These are phyloP conservation scores for Backusella australiensis DNA, from an alignment of 192 early-diverging fungal species.

Conservation along the genomic window DNA sequence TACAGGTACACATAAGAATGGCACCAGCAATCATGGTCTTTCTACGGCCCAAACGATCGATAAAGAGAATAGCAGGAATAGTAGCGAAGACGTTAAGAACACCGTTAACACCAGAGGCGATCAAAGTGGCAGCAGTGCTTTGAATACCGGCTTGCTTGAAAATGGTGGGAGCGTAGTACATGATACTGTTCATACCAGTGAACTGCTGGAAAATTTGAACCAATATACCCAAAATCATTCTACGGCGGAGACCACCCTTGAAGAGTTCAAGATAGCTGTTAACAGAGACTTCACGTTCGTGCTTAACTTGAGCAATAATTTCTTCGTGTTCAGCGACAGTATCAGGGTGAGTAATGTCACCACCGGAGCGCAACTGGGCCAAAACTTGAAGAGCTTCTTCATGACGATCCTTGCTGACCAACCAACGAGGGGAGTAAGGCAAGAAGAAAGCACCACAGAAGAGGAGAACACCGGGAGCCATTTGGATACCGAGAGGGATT, in stretches of 20 bases:
- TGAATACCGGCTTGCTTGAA: constrained; percentile 35
- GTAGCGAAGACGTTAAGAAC: constrained; percentile 79
- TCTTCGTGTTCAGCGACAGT: constrained; percentile 67
- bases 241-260: constrained; percentile 40
- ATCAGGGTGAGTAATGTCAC: constrained; percentile 48
- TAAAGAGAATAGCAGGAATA: constrained; percentile 77
- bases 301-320: constrained; percentile 61
- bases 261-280: constrained; percentile 61
- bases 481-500: constrained; percentile 79
- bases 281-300: constrained; percentile 62
- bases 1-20: constrained; percentile 52
- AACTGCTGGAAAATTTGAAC: constrained; percentile 80
- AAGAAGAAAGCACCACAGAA: constrained; percentile 68
- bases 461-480: constrained; percentile 72
- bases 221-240: constrained; percentile 60
- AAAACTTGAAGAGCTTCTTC: constrained; percentile 72
- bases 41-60: constrained; percentile 80
- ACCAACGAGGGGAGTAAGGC: constrained; percentile 87
- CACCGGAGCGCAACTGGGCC: constrained; percentile 64
- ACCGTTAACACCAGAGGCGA: constrained; percentile 37
- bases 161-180: constrained; percentile 61
- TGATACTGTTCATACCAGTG: constrained; percentile 82
- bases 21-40: constrained; percentile 71
- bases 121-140: constrained; percentile 18
- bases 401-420: constrained; percentile 58